Evolutionary conservation across 352 stramenopile species (phyloP), one percentile per base, ranked within the genome.

Genomic region (Peronospora farinosa): DNA sequence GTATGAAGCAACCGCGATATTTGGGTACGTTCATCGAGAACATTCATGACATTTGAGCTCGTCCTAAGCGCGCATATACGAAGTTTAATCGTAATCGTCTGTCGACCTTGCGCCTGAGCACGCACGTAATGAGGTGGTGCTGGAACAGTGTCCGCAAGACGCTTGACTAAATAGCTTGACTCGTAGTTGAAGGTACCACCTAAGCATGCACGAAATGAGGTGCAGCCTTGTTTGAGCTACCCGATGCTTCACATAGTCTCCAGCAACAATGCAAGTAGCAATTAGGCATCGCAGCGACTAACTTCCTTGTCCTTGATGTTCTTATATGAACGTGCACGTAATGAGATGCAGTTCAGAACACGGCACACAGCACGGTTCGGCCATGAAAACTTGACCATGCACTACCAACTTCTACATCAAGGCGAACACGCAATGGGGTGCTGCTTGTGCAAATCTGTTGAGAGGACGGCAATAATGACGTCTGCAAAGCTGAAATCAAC

Each of bases 341-440:
- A 67, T 68, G 60, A 68, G 54, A 46, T 64, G 54, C 54, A 51
- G 25, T 52, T 56, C 38, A 44, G 19, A 19, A 41, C 5, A 49
- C 16, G 8, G 16, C 35, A 55, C 38, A 39, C 43, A 40, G 47
- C n/a, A 38, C 50, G n/a, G 47, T 37, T 49, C 21, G 31, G 27
- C 30, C 16, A 41, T 7, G 19, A 47, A 54, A 43, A 46, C 35
- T 57, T 42, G 46, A 47, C 43, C 50, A 38, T 37, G 9, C 49
- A 28, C 32, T 9, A 33, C 36, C 1, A 46, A 45, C 30, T 39
- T 37, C 12, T 7, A 54, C 35, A 7, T 36, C 37, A 15, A 23
- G 44, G 52, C 36, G 19, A 46, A 43, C 53, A 60, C 54, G 58
- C 48, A 60, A 63, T 67, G 53, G 19, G 44, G 48, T 63, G 47